phyloP scores from a whole-genome alignment of 2,329 filamentous ascomycete genomes.

The Claviceps maximensis region DNA sequence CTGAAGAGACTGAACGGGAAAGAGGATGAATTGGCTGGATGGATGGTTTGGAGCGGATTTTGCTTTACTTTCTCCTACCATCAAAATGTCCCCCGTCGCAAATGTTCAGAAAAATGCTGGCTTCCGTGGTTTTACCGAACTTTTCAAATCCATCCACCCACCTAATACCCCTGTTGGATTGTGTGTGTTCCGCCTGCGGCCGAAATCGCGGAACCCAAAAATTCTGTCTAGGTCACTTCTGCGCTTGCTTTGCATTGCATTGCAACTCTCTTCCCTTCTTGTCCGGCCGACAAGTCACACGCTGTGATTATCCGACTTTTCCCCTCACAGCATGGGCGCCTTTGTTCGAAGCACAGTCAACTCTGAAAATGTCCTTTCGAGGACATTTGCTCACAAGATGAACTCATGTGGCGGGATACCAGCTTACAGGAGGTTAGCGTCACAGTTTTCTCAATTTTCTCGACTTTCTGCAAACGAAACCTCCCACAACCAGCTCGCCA shows the following conservation, averaged over 20 bases:
- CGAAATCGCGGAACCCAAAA: constrained; percentile 26
- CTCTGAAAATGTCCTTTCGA: constrained; percentile 27
- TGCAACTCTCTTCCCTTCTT: constrained; percentile 11
- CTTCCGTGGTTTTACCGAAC: constrained; percentile 22
- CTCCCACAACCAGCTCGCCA: constrained; percentile 14
- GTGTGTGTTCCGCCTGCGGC: constrained; percentile 17
- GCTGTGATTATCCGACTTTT: constrained; percentile 15
- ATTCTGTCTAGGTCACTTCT: constrained; percentile 23
- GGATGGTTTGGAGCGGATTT: neutral
- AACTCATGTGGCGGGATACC: constrained; percentile 30
- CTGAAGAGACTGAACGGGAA: neutral
- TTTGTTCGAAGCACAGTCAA: constrained; percentile 29
- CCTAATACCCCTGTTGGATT: too few relatives aligned
- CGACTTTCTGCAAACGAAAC: constrained; percentile 15
- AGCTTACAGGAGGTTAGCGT: constrained; percentile 34
- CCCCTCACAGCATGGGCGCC: constrained; percentile 30
- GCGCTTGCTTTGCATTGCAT: neutral
- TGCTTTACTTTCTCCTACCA: neutral
- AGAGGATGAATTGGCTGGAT: neutral
- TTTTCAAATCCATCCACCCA: constrained; percentile 13
- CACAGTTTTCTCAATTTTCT: constrained; percentile 18
- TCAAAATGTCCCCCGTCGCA: neutral
- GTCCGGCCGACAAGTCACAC: constrained; percentile 14
- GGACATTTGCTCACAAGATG: constrained; percentile 25
- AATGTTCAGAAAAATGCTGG: constrained; percentile 9